These are phyloP conservation scores for Cyberlindnera xishuangbannaensis DNA, from an alignment of 805 yeast species.

Conservation along the genomic window DNA sequence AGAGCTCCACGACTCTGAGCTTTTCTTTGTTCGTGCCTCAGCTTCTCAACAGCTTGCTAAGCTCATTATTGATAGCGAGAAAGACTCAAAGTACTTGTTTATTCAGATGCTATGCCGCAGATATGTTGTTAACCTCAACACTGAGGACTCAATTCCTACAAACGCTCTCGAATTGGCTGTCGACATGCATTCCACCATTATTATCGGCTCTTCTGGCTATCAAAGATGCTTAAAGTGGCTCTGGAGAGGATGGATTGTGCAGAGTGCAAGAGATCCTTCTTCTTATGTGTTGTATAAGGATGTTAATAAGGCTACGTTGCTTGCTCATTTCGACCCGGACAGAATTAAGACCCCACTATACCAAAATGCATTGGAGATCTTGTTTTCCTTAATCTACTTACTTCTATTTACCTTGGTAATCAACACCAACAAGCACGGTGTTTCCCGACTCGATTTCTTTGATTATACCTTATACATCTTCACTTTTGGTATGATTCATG, in stretches of 20 bases:
- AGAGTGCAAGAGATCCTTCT: conserved; percentile 61
- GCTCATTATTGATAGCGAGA: conserved; percentile 56
- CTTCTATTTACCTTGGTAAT: conserved; percentile 56
- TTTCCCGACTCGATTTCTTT: conserved; percentile 34
- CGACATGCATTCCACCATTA: conserved; percentile 72
- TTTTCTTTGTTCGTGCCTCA: conserved; percentile 52
- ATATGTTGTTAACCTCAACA: conserved; percentile 59
- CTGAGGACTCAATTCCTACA: conserved; percentile 55
- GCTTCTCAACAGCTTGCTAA: conserved; percentile 77
- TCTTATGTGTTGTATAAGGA: conserved; percentile 62
- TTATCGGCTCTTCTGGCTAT: conserved; percentile 75
- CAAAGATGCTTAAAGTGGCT: conserved; percentile 85
- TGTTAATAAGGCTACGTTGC: conserved; percentile 46
- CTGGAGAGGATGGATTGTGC: conserved; percentile 92
- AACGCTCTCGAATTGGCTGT: conserved; percentile 82
- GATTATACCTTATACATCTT: conserved; percentile 60
- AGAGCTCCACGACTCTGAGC: conserved; percentile 63
- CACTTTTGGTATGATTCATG: conserved; percentile 60
- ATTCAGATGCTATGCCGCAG: conserved; percentile 74
- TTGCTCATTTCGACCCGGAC: conserved; percentile 71
- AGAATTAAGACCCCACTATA: conserved; percentile 81
- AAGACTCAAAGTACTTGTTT: conserved; percentile 52
- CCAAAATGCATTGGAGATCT: conserved; percentile 69
- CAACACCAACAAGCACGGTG: conserved; percentile 42
- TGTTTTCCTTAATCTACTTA: conserved; percentile 59